These are phyloP conservation scores for Triangularia setosa DNA, from an alignment of 2,329 filamentous ascomycete species.

Conservation along the genomic window DNA sequence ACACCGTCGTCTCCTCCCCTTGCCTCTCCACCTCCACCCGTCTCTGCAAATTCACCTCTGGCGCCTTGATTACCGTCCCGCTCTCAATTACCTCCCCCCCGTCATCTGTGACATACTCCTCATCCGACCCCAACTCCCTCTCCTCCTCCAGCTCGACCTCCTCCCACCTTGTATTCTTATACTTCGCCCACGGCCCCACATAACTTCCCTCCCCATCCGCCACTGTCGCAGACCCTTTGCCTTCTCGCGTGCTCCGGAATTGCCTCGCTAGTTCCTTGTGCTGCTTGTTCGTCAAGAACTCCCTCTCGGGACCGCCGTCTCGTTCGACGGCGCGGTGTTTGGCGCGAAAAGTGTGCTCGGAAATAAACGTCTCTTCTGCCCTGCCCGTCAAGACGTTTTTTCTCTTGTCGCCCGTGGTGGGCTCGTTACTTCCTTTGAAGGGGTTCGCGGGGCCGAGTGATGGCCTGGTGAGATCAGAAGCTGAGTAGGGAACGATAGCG, in stretches of 20 bases:
- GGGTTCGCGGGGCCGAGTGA: slow-evolving; percentile 69
- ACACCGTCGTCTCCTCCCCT: slow-evolving; percentile 76
- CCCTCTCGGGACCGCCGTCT: slow-evolving; percentile 49
- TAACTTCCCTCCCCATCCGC: slow-evolving; percentile 87
- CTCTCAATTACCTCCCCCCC: slow-evolving; percentile 65
- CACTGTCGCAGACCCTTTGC: slow-evolving; percentile 77
- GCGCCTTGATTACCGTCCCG: slow-evolving; percentile 57
- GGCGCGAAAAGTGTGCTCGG: slow-evolving; percentile 82
- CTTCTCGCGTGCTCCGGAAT: slow-evolving; percentile 72
- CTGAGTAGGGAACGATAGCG: slow-evolving; percentile 62
- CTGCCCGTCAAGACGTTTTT: slow-evolving; percentile 82
- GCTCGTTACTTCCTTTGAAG: slow-evolving; percentile 57
- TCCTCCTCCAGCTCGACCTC: slow-evolving; percentile 59
- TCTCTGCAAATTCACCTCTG: slow-evolving; percentile 49
- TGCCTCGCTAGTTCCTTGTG: slow-evolving; percentile 68
- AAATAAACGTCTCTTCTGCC: slow-evolving; percentile 83
- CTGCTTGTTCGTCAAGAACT: slow-evolving; percentile 50
- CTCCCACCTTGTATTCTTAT: slow-evolving; percentile 61
- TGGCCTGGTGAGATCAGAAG: slow-evolving; percentile 65
- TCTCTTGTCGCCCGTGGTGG: slow-evolving; percentile 54
- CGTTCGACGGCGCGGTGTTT: slow-evolving; percentile 82
- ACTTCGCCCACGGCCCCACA: slow-evolving; percentile 90
- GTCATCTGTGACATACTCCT: slow-evolving; percentile 68
- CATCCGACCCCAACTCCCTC: slow-evolving; percentile 71
- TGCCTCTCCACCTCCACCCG: slow-evolving; percentile 56